Base-by-base conservation (phyloP, 176 grass and related monocot genomes). In the Aechmea fasciata region DNA sequence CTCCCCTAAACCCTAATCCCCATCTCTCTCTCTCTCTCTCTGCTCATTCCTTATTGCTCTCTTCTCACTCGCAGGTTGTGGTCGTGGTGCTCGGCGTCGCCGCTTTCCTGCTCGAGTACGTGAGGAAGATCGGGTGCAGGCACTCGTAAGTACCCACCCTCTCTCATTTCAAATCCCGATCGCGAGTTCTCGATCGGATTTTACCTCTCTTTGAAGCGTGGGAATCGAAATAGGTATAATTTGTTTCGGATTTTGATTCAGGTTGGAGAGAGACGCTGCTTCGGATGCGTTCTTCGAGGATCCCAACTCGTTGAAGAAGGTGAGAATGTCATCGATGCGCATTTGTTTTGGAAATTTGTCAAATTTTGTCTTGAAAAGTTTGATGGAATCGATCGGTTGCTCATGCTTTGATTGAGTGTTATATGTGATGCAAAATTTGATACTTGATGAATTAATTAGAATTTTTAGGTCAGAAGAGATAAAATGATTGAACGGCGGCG, bases 271-370 rank as follows among this genome's bases (percentile, higher is more conserved):
- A 79, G 80, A 52, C 11, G 48, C 84, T 10, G 71, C 75, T 50
- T 99, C 77, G 0, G 82, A 87, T 75, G 48, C 77, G 24, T 93
- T 93, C 75, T 92, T 99, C 49, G 89, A 99, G 78, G 89, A 99
- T 50, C 94, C 94, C 3, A 89, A 84, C 71, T 99, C 87, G 28
- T 76, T 99, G 66, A 83, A 85, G n/a, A 99, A 99, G 94, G 92
- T 92, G 48, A 14, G 12, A 11, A 41, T 54, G 70, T 55, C 22
- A n/a, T 13, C 0, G 57, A 1, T 13, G 13, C n/a, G 17, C 15
- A 3, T 10, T 19, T 11, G 1, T n/a, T 51, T 55, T 53, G 19
- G 26, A 28, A 69, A 68, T 48, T 59, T 75, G 29, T 51, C 0
- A 1, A 22, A 41, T 65, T 47, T 17, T 61, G 51, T 65, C 47